A percentile compares a stretch with the other conserved stretches of the same genome.
Evolutionary conservation across 2,329 filamentous ascomycete species (phyloP).

Genomic region (Cytospora piceicola): DNA sequence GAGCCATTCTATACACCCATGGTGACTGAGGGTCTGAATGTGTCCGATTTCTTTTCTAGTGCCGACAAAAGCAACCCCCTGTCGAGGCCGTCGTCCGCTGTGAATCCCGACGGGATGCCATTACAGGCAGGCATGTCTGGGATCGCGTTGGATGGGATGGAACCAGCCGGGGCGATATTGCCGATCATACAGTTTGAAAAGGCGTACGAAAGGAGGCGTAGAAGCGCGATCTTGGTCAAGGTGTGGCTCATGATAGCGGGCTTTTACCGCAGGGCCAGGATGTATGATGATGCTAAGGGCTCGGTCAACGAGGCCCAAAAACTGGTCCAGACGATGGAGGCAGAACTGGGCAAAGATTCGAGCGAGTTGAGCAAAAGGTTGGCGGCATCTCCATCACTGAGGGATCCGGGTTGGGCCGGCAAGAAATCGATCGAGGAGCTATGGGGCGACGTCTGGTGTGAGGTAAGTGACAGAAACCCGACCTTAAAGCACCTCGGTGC

Average conservation of each 20-base stretch:
- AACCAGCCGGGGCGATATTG: conserved; percentile 51
- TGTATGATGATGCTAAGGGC: conserved; percentile 78
- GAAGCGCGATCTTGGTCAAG: conserved; percentile 64
- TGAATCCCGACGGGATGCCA: conserved; percentile 46
- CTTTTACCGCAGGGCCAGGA: conserved; percentile 80
- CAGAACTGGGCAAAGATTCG: conserved; percentile 62
- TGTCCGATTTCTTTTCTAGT: conserved; percentile 50
- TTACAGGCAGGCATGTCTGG: conserved; percentile 47
- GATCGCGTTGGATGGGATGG: conserved; percentile 45
- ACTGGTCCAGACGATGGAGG: conserved; percentile 72
- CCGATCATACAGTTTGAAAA: conserved; percentile 60
- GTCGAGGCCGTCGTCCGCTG: conserved; percentile 48
- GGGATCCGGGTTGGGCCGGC: conserved; percentile 74
- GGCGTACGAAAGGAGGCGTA: conserved; percentile 55
- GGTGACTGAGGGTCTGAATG: conserved; percentile 42
- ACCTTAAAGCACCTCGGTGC: neutral
- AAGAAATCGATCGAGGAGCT: conserved; percentile 82
- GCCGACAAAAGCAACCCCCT: conserved; percentile 44
- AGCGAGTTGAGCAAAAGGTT: conserved; percentile 64
- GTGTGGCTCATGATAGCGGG: conserved; percentile 91
- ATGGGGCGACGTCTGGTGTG: conserved; percentile 81
- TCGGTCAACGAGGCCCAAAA: conserved; percentile 82
- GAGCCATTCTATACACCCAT: conserved; percentile 56
- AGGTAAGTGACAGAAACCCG: conserved; percentile 58
- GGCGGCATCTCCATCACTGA: conserved; percentile 64